Conservation (phyloP, 129 eudicot species). For the Mikania micrantha region DNA sequence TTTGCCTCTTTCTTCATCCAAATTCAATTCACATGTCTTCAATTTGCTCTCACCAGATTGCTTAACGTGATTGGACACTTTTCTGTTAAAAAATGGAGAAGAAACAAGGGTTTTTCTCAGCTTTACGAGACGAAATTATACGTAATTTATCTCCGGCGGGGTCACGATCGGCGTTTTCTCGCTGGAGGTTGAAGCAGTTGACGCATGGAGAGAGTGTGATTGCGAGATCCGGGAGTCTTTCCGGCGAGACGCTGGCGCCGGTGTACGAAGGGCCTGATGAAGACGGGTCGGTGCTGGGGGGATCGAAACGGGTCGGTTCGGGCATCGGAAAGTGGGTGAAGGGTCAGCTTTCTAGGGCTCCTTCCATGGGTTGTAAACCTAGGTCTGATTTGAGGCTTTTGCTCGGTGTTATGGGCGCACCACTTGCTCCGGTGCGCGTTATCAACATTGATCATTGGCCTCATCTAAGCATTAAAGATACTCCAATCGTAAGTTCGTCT, state of each 20-base stretch:
- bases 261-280: constrained; percentile 81
- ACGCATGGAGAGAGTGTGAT: constrained; percentile 31
- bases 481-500: not conserved
- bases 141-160: constrained; percentile 70
- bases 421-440: not conserved
- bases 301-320: constrained; percentile 70
- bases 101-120: not conserved
- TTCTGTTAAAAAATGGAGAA: not conserved
- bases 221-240: constrained; percentile 58
- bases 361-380: not conserved
- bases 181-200: constrained; percentile 26
- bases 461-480: not conserved
- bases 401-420: not conserved
- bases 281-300: constrained; percentile 57
- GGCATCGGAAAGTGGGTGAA: constrained; percentile 64
- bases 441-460: not conserved
- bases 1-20: not conserved
- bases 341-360: constrained; percentile 46
- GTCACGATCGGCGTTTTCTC: constrained; percentile 47
- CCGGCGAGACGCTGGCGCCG: constrained; percentile 65
- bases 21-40: not conserved
- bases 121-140: constrained; percentile 51
- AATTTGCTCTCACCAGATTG: not conserved
- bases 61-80: too few species aligned
- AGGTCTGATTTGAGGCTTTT: constrained; percentile 5